Base-by-base conservation (phyloP, 306 rosid genomes). In the Casuarina glauca region DNA sequence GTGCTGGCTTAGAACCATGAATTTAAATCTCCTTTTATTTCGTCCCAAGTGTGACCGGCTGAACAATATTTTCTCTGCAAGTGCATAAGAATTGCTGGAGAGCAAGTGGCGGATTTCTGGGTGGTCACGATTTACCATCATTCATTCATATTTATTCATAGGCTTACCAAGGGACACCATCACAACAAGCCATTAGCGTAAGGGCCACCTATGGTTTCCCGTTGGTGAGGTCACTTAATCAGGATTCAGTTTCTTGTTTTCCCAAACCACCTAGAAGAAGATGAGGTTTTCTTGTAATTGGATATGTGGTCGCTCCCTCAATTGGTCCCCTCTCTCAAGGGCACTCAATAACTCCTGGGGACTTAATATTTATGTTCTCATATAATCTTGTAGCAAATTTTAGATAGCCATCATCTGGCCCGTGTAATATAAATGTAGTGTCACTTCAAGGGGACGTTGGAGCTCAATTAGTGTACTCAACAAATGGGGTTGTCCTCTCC, bases 31-130 rank as follows among this genome's bases (percentile, higher is more conserved):
- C 9, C 9, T 26, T 58, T 58, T 9, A 58, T 58, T 58, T 55
- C 19, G 64, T 58, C 12, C 38, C 88, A 81, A 76, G 76, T 81
- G 81, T 87, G 70, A 81, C 74, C 88, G 81, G 79, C 46, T 60
- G 78, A 78, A 84, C 61, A 68, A 82, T 73, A 53, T 78, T 74
- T 78, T 70, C 80, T 74, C 69, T 84, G 86, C 86, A 82, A 84
- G 81, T 87, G 68, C 86, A 70, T 74, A 72, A 70, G 73, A 26
- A 62, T 84, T 84, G 26, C 68, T 44, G 77, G 42, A 79, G 82
- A 74, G 90, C 88, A 52, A 71, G 53, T 50, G 52, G 71, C 36
- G 77, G n/a, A 62, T 36, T 11, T 62, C 16, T 32, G 51, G 13
- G 73, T 52, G 78, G 50, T 80, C 76, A 15, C 55, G 46, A 62